phyloP scores from a whole-genome alignment of 1,284 basidiomycete genomes.

The Golubevia pallescens region DNA sequence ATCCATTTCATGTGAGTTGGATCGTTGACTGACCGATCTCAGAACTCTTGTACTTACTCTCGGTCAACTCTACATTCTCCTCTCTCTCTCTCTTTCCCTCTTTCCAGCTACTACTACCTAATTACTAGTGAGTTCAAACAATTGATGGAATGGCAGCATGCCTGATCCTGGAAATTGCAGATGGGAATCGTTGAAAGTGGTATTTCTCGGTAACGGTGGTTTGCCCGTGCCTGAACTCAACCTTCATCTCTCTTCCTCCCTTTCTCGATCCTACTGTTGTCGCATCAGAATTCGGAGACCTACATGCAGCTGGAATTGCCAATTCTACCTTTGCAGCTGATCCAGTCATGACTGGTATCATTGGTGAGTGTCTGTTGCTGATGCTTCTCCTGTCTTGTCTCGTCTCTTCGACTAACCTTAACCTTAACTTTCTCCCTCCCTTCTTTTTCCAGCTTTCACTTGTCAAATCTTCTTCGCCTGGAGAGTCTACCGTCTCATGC shows the following conservation, averaged over 20 bases:
- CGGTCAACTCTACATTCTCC: no score
- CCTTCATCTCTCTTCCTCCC: background rate
- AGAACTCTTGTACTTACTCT: no score
- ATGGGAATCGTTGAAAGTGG: no score
- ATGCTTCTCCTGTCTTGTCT: background rate
- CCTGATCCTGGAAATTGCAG: no score
- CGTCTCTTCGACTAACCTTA: no score
- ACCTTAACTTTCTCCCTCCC: background rate
- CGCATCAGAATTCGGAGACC: background rate
- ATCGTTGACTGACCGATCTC: no score
- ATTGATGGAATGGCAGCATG: no score
- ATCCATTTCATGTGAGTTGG: conserved; percentile 39
- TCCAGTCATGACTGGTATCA: conserved; percentile 43
- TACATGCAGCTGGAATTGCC: conserved; percentile 5
- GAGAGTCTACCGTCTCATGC: conserved; percentile 48
- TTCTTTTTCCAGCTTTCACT: conserved; percentile 20
- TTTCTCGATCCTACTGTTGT: background rate
- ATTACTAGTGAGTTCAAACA: conserved; percentile 14
- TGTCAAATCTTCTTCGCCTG: conserved; percentile 57
- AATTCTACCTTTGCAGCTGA: conserved; percentile 20
- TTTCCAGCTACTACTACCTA: conserved; percentile 23
- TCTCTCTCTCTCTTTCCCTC: no score
- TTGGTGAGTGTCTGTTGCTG: conserved; percentile 6
- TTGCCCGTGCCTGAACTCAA: background rate
- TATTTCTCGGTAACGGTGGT: no score